Percentiles rank a stretch among this genome's conserved stretches.
Conservation (phyloP, 2,329 filamentous ascomycete species). For the Aureobasidium sp. region DNA sequence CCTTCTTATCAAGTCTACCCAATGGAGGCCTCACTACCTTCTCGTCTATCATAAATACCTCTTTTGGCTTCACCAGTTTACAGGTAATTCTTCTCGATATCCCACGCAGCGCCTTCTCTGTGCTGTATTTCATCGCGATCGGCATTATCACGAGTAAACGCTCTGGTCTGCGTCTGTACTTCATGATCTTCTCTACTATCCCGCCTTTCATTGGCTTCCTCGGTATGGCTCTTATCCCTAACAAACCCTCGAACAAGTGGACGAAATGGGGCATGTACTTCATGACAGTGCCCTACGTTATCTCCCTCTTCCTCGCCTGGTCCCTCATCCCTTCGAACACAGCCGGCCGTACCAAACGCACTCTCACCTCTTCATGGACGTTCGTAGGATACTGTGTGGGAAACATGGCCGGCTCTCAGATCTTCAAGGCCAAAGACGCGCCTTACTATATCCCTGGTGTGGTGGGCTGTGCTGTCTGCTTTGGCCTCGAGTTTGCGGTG, state of each 20-base stretch:
- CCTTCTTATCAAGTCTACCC: constrained; percentile 18
- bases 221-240: constrained; percentile 27
- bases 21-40: constrained; percentile 18
- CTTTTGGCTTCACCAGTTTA: constrained; percentile 16
- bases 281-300: constrained; percentile 25
- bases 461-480: constrained; percentile 30
- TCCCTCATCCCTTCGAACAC: constrained; percentile 37
- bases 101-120: constrained; percentile 22
- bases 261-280: constrained; percentile 30
- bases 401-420: constrained; percentile 41
- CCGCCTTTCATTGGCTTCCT: constrained; percentile 29
- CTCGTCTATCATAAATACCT: constrained; percentile 12
- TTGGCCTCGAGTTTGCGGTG: constrained; percentile 25
- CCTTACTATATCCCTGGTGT: constrained; percentile 39
- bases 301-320: constrained; percentile 28
- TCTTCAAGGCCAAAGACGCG: constrained; percentile 36
- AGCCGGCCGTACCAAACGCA: constrained; percentile 40
- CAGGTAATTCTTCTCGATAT: constrained; percentile 28
- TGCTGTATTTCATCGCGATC: constrained; percentile 27
- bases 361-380: constrained; percentile 37
- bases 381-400: constrained; percentile 41
- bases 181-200: constrained; percentile 26
- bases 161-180: constrained; percentile 26
- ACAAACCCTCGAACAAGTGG: constrained; percentile 26
- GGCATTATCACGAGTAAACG: constrained; percentile 23